These are phyloP conservation scores for Leccinum sublutescens DNA, from an alignment of 768 basidiomycete species.

Conservation along the genomic window DNA sequence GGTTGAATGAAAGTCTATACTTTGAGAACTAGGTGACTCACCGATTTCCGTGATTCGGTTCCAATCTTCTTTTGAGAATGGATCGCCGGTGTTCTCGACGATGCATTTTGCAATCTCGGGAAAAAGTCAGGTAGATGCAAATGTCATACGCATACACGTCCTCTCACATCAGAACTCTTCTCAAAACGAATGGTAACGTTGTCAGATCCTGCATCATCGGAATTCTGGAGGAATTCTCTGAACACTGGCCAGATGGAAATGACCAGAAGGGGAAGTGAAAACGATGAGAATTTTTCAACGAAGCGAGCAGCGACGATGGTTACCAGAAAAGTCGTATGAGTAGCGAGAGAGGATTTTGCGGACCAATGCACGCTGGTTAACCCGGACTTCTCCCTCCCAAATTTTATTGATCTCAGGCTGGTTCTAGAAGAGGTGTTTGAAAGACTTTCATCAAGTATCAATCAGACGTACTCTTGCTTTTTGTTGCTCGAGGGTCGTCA, in stretches of 20 bases:
- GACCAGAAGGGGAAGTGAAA: neutral
- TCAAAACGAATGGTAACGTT: constrained; percentile 77
- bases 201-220: constrained; percentile 42
- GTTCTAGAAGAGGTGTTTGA: neutral
- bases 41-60: constrained; percentile 85
- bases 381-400: neutral
- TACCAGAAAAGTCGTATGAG: neutral
- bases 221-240: neutral
- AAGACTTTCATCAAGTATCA: neutral
- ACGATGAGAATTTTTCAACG: neutral
- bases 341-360: neutral
- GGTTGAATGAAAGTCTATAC: neutral
- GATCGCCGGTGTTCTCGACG: constrained; percentile 51
- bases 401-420: neutral
- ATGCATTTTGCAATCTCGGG: neutral
- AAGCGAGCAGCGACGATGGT: neutral
- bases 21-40: constrained; percentile 25
- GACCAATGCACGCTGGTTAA: neutral
- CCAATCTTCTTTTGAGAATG: constrained; percentile 88
- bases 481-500: neutral
- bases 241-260: constrained; percentile 58
- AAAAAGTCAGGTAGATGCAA: neutral
- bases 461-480: neutral
- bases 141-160: neutral
- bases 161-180: constrained; percentile 44